These are phyloP conservation scores for Astrocystis sublimbata DNA, from an alignment of 495 filamentous ascomycete species.

Conservation along the genomic window DNA sequence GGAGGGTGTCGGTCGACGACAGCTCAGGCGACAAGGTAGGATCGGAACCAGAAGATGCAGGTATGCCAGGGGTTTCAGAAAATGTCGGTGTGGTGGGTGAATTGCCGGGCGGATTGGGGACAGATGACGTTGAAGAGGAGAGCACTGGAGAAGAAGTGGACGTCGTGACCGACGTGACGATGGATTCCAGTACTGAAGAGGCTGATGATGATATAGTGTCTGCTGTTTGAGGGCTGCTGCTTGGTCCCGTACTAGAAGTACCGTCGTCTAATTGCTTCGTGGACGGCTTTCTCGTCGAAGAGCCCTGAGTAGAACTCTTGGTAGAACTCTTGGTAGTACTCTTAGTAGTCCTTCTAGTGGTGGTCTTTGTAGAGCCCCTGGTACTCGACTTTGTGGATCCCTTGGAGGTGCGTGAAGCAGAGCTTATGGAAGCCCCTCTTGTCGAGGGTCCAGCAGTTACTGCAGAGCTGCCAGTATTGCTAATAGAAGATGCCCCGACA, in stretches of 20 bases:
- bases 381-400: not conserved
- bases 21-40: not conserved
- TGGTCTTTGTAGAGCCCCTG: not conserved
- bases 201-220: not conserved
- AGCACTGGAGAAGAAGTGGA: not conserved
- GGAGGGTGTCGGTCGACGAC: not conserved
- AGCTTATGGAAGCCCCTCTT: no score
- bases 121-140: not conserved
- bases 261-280: not conserved
- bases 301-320: not conserved
- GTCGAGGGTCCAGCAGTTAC: not conserved
- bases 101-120: no score
- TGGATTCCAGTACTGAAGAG: not conserved
- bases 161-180: no score
- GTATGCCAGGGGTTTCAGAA: not conserved
- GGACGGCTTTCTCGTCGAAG: not conserved
- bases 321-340: not conserved
- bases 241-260: not conserved
- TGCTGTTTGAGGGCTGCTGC: not conserved
- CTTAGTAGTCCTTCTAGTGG: not conserved
- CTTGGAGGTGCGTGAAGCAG: no score
- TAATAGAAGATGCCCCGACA: no score
- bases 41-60: not conserved
- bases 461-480: no score
- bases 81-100: not conserved